Base-by-base conservation (phyloP, 2,329 filamentous ascomycete genomes). In the Tolypocladium pustulatum region DNA sequence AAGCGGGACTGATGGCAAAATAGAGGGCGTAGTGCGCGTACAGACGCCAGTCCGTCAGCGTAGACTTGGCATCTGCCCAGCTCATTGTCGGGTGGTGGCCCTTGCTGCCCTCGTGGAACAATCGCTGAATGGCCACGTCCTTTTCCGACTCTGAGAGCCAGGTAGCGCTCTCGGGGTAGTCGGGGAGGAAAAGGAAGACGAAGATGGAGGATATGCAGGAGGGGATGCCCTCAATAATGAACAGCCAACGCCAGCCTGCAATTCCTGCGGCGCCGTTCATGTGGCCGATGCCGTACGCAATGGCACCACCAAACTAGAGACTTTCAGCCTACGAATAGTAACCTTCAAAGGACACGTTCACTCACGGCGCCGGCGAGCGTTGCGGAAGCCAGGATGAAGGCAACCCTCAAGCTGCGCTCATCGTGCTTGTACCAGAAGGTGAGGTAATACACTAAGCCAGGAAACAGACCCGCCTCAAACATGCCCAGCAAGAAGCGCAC, bases 361-460 rank as follows among this genome's bases (percentile, higher is more conserved):
- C 70, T 64, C 66, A 72, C 69, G 20, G 88, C 88, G 7, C 88
- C 88, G 0, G 87, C 86, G 0, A 90, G 76, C 0, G 88, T 88
- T 1, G 87, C 84, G 20, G 79, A 83, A 20, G 86, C 82, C 59
- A 91, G 85, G 1, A 91, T 81, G 60, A 89, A 85, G 2, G 86
- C 86, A 2, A 90, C 84, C 5, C 88, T 72, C 10, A 90, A 72
- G 27, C 86, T 87, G 4, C 89, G 79, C 71, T 91, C 88, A 22
- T 83, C 79, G 63, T 84, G 82, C 52, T 81, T 84, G 70, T 91
- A 91, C 79, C 89, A 91, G 61, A 90, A 83, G 0, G 88, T 90
- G 54, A 91, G 74, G 64, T 89, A 90, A 70, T 84, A 75, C 0
- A 84, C 81, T 63, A 89, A 72, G 0, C 71, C 70, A 0, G 71